A percentile compares a stretch with the other conserved stretches of the same genome.
Conservation (phyloP, 768 basidiomycete genomes). For the Pulveroboletus ravenelii region DNA sequence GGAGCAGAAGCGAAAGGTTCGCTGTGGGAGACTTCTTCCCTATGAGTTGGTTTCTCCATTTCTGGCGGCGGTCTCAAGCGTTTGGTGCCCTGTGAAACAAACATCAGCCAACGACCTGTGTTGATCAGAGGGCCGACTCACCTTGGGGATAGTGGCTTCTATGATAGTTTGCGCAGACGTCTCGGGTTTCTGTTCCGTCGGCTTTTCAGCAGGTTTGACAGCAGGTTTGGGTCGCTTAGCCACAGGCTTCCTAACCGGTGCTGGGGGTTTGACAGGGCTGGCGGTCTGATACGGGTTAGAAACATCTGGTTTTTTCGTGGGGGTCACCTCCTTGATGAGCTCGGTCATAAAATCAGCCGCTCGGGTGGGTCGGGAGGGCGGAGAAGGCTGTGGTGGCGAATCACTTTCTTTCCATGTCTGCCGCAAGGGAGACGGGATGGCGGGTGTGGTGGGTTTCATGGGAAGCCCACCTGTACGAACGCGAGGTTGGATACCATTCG, state of each 20-base stretch:
- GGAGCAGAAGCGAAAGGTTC: constrained; percentile 8
- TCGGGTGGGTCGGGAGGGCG: constrained; percentile 44
- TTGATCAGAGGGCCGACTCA: constrained; percentile 25
- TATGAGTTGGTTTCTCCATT: constrained; percentile 35
- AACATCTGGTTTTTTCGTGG: constrained; percentile 59
- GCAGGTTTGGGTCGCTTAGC: constrained; percentile 35
- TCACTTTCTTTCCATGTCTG: constrained; percentile 60
- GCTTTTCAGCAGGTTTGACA: constrained; percentile 34
- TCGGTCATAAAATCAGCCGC: constrained; percentile 67
- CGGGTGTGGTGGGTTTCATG: constrained; percentile 55
- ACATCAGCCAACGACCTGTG: constrained; percentile 6
- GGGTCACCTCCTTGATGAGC: constrained; percentile 66
- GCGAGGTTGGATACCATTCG: constrained; percentile 27
- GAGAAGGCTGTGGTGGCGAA: constrained; percentile 34
- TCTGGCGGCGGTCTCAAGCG: constrained; percentile 68
- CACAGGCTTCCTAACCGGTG: constrained; percentile 38
- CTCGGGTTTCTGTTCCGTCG: constrained; percentile 26
- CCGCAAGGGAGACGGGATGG: constrained; percentile 68
- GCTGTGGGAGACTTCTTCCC: constrained; percentile 4
- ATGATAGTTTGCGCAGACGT: constrained; percentile 64
- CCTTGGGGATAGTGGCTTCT: constrained; percentile 74
- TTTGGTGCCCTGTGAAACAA: constrained; percentile 58
- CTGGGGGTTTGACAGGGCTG: constrained; percentile 54
- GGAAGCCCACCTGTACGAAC: constrained; percentile 38
- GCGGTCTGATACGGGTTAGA: constrained; percentile 76